Conservation (phyloP, 495 filamentous ascomycete genomes). For the Annulohypoxylon bovei region DNA sequence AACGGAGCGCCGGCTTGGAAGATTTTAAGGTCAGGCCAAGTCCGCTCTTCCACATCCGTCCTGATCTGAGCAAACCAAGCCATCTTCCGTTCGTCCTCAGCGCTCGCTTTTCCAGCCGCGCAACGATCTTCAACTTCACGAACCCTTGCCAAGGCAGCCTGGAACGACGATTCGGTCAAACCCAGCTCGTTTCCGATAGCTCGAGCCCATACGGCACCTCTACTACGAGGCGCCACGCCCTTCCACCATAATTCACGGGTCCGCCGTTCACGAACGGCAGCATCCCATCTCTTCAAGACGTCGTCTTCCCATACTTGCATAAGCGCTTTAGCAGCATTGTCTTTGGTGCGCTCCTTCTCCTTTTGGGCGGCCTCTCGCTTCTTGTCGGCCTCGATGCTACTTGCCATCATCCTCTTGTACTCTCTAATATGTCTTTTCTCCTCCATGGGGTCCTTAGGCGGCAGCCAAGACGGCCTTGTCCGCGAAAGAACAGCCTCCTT, state of each 20-base stretch:
- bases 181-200: constrained; percentile 91
- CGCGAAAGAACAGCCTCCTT: constrained; percentile 92
- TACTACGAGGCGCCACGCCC: constrained; percentile 79
- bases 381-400: constrained; percentile 74
- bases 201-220: constrained; percentile 85
- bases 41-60: constrained; percentile 70
- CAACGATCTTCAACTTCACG: constrained; percentile 68
- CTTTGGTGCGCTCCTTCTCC: constrained; percentile 58
- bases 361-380: constrained; percentile 62
- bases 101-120: constrained; percentile 50
- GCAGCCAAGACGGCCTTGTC: constrained; percentile 93
- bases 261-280: constrained; percentile 73
- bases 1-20: constrained; percentile 82
- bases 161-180: constrained; percentile 78
- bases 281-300: constrained; percentile 86
- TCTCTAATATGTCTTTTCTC: constrained; percentile 91
- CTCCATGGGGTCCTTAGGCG: constrained; percentile 91
- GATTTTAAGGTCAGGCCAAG: constrained; percentile 84
- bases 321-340: constrained; percentile 72
- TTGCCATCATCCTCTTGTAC: constrained; percentile 93
- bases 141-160: constrained; percentile 79
- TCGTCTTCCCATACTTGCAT: constrained; percentile 88
- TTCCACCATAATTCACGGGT: constrained; percentile 95
- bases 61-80: constrained; percentile 74
- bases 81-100: constrained; percentile 57